Conservation (phyloP, 441 rosid genomes). For the Sinapis alba region DNA sequence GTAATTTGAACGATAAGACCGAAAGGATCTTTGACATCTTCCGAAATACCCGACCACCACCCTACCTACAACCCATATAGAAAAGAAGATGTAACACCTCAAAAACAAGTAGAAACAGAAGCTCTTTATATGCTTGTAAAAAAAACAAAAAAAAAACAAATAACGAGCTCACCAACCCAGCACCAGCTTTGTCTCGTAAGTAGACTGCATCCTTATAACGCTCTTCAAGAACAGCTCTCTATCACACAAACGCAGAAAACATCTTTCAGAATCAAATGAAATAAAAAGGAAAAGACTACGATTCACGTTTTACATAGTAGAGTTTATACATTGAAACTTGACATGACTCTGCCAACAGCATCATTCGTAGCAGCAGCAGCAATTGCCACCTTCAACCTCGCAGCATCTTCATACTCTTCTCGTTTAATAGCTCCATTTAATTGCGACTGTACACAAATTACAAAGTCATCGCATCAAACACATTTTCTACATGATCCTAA, state of each 20-base stretch:
- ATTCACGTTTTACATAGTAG: background rate
- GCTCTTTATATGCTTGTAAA: background rate
- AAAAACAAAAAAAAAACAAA: background rate
- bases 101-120: background rate
- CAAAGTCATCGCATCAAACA: background rate
- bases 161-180: constrained; percentile 66
- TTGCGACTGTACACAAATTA: constrained; percentile 56
- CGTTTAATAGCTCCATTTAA: constrained; percentile 55
- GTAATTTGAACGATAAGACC: too few relatives aligned
- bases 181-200: constrained; percentile 70
- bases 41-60: constrained; percentile 86
- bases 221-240: constrained; percentile 66
- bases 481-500: background rate
- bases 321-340: constrained; percentile 55
- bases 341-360: constrained; percentile 78
- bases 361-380: constrained; percentile 85
- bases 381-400: constrained; percentile 85
- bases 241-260: constrained; percentile 32
- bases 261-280: constrained; percentile 11
- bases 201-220: constrained; percentile 67
- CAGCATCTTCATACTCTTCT: constrained; percentile 88
- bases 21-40: constrained; percentile 1
- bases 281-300: background rate
- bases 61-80: too few relatives aligned
- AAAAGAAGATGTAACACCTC: too few relatives aligned